Conservation (phyloP, 306 rosid species). For the Vicia sativa region DNA sequence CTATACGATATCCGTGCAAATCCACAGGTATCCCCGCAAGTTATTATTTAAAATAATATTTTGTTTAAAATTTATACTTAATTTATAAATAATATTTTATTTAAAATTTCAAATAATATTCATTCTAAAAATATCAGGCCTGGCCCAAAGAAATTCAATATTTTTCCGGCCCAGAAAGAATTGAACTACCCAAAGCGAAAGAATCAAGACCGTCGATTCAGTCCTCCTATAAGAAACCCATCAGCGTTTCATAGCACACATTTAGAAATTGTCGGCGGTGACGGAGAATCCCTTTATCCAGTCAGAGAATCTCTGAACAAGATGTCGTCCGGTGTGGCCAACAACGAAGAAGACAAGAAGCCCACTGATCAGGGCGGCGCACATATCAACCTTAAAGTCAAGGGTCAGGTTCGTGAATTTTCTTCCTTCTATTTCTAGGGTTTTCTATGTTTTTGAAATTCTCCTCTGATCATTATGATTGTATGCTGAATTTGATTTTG, state of each 20-base stretch:
- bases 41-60: too few relatives aligned
- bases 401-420: conserved; percentile 65
- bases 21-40: too few relatives aligned
- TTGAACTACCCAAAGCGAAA: not conserved
- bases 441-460: not conserved
- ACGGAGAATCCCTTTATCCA: too few relatives aligned
- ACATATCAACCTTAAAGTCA: conserved; percentile 85
- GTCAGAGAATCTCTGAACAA: too few relatives aligned
- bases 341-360: conserved; percentile 70
- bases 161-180: not conserved
- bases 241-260: not conserved
- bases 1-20: too few relatives aligned
- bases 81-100: too few relatives aligned
- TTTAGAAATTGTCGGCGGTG: conserved; percentile 25
- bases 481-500: not conserved
- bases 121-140: not conserved
- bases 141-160: not conserved
- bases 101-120: too few relatives aligned
- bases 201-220: conserved; percentile 24
- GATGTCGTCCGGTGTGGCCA: conserved; percentile 68
- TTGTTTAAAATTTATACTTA: too few relatives aligned
- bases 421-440: conserved; percentile 22
- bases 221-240: not conserved
- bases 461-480: not conserved
- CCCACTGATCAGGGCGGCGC: conserved; percentile 65